Evolutionary conservation across 345 rosid species (phyloP), one percentile per base, ranked within the genome.

Genomic region (Erysimum cheiranthoides): DNA sequence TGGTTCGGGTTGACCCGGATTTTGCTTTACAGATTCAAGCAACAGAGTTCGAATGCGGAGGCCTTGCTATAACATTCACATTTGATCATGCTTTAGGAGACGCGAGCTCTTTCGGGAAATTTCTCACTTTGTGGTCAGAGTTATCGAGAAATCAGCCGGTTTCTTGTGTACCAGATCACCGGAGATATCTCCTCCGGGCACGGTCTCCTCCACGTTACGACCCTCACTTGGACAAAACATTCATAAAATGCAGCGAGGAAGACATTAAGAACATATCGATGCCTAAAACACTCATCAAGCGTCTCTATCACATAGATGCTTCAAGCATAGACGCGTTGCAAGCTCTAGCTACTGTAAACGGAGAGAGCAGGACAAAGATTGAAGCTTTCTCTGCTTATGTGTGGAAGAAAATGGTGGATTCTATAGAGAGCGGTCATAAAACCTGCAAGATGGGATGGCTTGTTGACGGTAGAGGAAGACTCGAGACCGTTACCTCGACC

Each of bases 381-480:
- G 93, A 93, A 81, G 98, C 96, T 14, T 88, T 91, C 81, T 89
- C 98, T 0, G 97, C 98, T 57, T 86, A 91, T 16, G 14, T 91
- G 63, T 89, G 98, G 98, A 91, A 88, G 82, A 75, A 62, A 28
- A 82, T 91, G 98, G 96, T 77, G 17, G 79, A 77, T 3, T 69
- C 82, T 25, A 74, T 86, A 13, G 79, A 82, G 67, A 73, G 77
- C 61, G 32, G 71, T 31, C 86, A 88, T 32, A 76, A 42, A 10
- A 80, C 75, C 59, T 89, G 96, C 87, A 89, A 87, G 84, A 89
- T 93, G 97, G 96, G 98, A 27, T 89, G 98, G 93, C 75, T 91
- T 54, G 88, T 93, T 9, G 97, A 91, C 6, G 98, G 98, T 28
- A 76, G 95, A 5, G 74, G 85, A 8, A 83, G 93, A 76, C 76